These are phyloP conservation scores for Penicillium parvum DNA, from an alignment of 495 filamentous ascomycete genomes.

Conservation along the genomic window DNA sequence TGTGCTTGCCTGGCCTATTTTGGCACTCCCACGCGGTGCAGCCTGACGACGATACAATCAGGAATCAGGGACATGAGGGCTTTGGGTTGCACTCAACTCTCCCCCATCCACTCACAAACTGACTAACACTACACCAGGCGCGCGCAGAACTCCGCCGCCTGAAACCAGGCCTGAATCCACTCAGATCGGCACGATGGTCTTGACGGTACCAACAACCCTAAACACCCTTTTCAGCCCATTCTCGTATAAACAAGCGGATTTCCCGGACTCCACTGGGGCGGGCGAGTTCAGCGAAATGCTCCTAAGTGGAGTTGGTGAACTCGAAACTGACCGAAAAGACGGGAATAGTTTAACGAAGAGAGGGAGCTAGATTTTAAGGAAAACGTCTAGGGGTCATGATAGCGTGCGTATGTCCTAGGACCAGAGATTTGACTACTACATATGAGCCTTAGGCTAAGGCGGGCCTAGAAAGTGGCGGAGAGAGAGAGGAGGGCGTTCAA, in stretches of 20 bases:
- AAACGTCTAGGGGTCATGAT: too few species aligned
- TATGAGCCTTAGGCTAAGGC: too few species aligned
- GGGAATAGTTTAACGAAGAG: too few species aligned
- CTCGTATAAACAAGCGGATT: neutral
- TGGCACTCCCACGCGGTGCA: neutral
- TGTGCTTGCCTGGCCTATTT: neutral
- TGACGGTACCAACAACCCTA: conserved; percentile 1
- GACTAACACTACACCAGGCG: neutral
- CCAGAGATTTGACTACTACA: too few species aligned
- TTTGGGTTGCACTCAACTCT: too few species aligned
- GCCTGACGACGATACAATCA: neutral
- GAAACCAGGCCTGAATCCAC: conserved; percentile 4
- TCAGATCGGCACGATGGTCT: neutral
- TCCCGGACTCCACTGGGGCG: conserved; percentile 4
- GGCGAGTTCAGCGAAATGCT: neutral
- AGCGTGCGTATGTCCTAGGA: too few species aligned
- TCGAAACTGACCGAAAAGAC: too few species aligned
- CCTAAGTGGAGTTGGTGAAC: neutral
- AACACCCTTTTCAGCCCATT: neutral
- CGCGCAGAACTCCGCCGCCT: neutral
- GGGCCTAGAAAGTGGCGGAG: too few species aligned
- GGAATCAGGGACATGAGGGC: neutral
- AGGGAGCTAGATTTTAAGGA: too few species aligned
- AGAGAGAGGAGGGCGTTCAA: too few species aligned
- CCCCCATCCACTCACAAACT: neutral